Conservation (phyloP, 2,329 filamentous ascomycete genomes). For the Pseudogymnoascus sp. region DNA sequence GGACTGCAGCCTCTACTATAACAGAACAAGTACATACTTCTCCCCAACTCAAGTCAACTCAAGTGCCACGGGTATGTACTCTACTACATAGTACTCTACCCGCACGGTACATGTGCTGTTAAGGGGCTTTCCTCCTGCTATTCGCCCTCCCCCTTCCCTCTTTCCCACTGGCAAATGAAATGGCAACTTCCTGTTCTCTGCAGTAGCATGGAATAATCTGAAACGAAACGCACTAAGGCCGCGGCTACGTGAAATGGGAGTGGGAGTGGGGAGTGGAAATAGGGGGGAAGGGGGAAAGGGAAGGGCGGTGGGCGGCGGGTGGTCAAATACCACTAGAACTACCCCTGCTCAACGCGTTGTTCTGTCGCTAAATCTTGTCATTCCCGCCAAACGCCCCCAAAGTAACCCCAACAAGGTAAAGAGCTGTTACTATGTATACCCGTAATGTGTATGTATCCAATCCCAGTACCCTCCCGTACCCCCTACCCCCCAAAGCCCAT, state of each 20-base stretch:
- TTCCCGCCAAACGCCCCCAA: background rate
- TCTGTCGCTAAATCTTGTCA: background rate
- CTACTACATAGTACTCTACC: background rate
- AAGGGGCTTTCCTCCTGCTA: background rate
- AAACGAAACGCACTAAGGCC: conserved; percentile 5
- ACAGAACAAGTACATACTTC: background rate
- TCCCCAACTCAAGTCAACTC: background rate
- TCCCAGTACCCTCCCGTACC: background rate
- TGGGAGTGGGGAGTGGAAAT: background rate
- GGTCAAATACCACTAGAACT: background rate
- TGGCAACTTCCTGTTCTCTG: background rate
- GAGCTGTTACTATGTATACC: background rate
- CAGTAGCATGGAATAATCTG: conserved; percentile 5
- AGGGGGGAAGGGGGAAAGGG: background rate
- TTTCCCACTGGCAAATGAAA: background rate
- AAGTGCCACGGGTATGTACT: background rate
- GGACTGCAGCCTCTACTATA: background rate
- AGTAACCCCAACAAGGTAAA: background rate
- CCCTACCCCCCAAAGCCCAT: no score
- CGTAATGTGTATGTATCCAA: background rate
- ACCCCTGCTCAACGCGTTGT: conserved; percentile 2
- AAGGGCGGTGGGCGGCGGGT: background rate
- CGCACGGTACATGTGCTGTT: background rate
- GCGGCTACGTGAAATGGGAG: background rate
- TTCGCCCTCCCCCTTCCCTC: no score